These are phyloP conservation scores for Pyrus pyrifolia DNA, from an alignment of 306 rosid genomes.

Conservation along the genomic window DNA sequence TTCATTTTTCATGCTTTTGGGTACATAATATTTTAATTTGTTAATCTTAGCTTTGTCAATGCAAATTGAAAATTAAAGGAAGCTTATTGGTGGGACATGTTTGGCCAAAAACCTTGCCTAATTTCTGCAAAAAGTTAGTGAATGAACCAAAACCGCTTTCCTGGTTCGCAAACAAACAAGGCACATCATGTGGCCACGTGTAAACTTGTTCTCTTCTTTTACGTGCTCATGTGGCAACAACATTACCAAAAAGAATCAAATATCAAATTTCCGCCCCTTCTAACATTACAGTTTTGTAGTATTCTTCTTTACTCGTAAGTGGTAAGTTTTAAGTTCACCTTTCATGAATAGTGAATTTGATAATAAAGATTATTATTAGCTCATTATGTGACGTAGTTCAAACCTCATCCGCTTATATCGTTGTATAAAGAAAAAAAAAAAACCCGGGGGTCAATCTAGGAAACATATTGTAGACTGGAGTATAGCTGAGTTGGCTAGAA, in stretches of 20 bases:
- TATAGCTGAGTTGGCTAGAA: neutral
- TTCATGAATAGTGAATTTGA: no score
- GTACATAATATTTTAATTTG: neutral
- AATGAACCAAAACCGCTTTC: neutral
- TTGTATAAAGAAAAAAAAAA: no score
- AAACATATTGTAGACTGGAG: neutral
- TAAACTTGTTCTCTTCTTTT: neutral
- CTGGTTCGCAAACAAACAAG: conserved; percentile 1
- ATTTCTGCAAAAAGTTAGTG: conserved; percentile 5
- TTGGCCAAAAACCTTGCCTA: neutral
- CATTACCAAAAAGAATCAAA: no score
- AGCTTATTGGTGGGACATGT: conserved; percentile 3
- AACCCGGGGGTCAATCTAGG: neutral
- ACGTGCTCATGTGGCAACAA: neutral
- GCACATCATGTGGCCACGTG: conserved; percentile 10
- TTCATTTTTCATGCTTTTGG: neutral
- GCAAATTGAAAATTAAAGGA: neutral
- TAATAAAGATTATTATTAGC: neutral
- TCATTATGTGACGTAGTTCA: no score
- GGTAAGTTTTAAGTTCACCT: no score
- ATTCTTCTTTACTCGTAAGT: no score
- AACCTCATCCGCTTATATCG: no score
- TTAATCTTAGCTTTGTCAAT: neutral
- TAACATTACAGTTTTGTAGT: rapidly evolving
- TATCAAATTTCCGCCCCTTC: neutral